Evolutionary conservation across 2,329 filamentous ascomycete species (phyloP), one percentile per base, ranked within the genome.

Genomic region (Eurotiales sp.): DNA sequence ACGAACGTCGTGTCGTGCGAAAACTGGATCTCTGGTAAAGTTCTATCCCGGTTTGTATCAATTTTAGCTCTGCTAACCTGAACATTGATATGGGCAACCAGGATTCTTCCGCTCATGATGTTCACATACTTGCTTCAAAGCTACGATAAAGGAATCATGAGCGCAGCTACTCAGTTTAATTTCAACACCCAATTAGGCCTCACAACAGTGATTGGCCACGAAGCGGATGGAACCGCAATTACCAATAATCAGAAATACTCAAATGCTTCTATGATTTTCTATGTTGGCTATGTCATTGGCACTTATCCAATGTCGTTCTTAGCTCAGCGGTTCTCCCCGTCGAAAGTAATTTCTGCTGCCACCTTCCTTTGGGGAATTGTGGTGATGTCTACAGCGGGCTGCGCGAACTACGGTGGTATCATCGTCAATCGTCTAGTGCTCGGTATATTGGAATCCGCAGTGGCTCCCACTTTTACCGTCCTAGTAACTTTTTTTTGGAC

Each of bases 401-500:
- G 65, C 12, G 60, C 61, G 6, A 71, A 68, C 50, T 79, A 76
- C 48, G 66, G 64, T 0, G 72, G 72, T 0, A 61, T 79, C 14
- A 71, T 71, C 0, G 62, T 71, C 0, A 74, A 71, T 36, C 70
- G 76, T 0, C 75, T 77, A 50, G 60, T 78, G 2, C 61, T 79
- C 0, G 76, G 77, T 1, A 55, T 71, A 0, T 76, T 78, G 15
- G 76, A 79, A 58, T 72, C 74, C 0, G 69, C 72, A 0, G 74
- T 79, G 7, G 76, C 74, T 0, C 74, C 77, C 0, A 72, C 72
- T 11, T 77, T 77, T 47, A 77, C 78, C 70, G 70, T 79, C 65
- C 73, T 78, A 29, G 71, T 77, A 2, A 65, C 69, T 3, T 76
- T 77, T 67, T 79, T 75, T 75, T 79, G 77, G 58, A 66, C 64